Evolutionary conservation across 1,139 yeast genomes (phyloP), one percentile per base, ranked within the genome.

Genomic region (Taphrina betulina): DNA sequence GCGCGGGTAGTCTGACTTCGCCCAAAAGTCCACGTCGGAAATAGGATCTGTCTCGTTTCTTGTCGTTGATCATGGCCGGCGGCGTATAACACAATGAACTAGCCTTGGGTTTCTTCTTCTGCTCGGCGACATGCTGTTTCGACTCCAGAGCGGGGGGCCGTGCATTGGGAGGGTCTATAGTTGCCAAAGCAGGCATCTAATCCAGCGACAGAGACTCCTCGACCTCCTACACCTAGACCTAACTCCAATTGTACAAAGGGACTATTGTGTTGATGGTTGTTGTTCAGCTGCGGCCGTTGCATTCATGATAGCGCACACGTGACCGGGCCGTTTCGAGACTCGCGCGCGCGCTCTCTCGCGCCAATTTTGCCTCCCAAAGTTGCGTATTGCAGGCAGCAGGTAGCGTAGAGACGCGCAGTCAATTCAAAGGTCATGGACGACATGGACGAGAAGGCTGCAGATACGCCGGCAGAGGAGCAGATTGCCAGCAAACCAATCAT

Each of bases 71-170:
- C 61, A 88, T 80, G 16, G 95, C 84, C 34, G 97, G 96, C 2
- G 97, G 96, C 3, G 96, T 90, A 70, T 88, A 88, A 70, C 97
- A 90, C 56, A 90, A 75, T 1, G 95, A 80, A 1, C 95, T 85
- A 48, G 87, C 75, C 68, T 89, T 89, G 69, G 87, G 95, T 72
- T 85, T 87, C 75, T 83, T 85, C 77, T 85, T 87, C 35, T 51
- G 31, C 10, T 58, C 57, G 7, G n/a, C 44, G 19, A 24, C 40
- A 16, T 38, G 23, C 29, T 29, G 29, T 14, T 33, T 31, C 4
- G 40, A 40, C 5, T 34, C 40, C 3, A 19, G 24, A 2, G 44
- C 35, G 12, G 54, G 17, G n/a, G 38, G 20, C 10, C 40, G 38
- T 10, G 31, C 46, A 24, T 50, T 43, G 8, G 48, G 48, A 16